These are phyloP conservation scores for Ilex asprella DNA, from an alignment of 257 asterid species.

Conservation along the genomic window DNA sequence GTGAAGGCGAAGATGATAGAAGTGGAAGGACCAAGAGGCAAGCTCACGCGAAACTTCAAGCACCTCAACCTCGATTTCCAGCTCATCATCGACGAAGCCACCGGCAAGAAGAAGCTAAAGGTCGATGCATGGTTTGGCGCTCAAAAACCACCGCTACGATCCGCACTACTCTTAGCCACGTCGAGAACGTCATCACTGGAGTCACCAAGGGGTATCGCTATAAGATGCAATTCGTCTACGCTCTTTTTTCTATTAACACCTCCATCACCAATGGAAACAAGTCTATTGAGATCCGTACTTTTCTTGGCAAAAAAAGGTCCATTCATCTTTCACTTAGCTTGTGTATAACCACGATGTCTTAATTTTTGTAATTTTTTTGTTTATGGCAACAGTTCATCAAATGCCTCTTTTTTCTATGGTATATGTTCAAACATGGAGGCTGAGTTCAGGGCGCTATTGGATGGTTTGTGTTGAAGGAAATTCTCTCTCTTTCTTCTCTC, in stretches of 20 bases:
- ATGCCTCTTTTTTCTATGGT: no score
- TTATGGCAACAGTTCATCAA: no score
- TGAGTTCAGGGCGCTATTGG: no score
- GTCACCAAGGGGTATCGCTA: constrained; percentile 76
- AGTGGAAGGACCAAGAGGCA: no score
- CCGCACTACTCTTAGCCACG: constrained; percentile 81
- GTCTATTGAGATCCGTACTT: constrained; percentile 77
- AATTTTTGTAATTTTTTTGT: no score
- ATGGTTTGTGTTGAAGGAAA: no score
- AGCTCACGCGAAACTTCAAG: constrained; percentile 54
- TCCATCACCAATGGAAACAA: constrained; percentile 41
- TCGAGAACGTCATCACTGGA: constrained; percentile 59
- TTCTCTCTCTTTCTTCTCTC: no score
- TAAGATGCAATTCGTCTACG: constrained; percentile 86
- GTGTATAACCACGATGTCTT: no score
- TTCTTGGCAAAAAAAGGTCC: constrained; percentile 81
- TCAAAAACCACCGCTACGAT: constrained; percentile 70
- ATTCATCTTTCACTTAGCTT: not conserved
- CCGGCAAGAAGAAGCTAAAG: constrained; percentile 72
- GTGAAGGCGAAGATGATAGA: no score
- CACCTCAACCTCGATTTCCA: constrained; percentile 77
- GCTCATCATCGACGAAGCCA: constrained; percentile 52
- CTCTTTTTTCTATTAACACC: constrained; percentile 78
- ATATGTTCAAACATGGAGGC: no score
- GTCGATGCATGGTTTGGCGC: constrained; percentile 86